phyloP scores from a whole-genome alignment of 768 basidiomycete genomes.

The Amyloporia xantha region DNA sequence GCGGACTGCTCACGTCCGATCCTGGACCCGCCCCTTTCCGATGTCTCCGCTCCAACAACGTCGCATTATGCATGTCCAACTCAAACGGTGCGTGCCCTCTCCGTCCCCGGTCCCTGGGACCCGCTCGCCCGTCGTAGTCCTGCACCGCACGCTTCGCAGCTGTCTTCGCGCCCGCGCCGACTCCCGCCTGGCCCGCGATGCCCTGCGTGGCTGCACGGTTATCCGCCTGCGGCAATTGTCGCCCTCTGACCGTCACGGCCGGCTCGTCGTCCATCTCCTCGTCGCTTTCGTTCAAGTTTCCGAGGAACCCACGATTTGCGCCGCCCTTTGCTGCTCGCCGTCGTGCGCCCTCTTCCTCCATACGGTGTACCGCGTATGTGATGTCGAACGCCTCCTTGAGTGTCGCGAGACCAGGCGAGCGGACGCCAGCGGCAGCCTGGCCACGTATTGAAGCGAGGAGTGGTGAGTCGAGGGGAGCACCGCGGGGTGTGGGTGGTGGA shows the following conservation, averaged over 20 bases:
- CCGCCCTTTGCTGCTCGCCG: slow-evolving; percentile 79
- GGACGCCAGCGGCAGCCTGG: slow-evolving; percentile 41
- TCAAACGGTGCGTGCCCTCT: slow-evolving; percentile 50
- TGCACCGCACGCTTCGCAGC: slow-evolving; percentile 22
- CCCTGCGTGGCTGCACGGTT: background rate
- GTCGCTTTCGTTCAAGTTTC: slow-evolving; percentile 90
- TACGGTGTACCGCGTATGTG: slow-evolving; percentile 97
- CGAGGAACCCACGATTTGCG: slow-evolving; percentile 75
- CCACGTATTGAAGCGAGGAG: slow-evolving; percentile 69
- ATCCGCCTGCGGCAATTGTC: slow-evolving; percentile 7
- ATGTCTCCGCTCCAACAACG: slow-evolving; percentile 72
- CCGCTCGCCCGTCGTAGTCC: slow-evolving; percentile 59
- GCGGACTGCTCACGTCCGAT: slow-evolving; percentile 11
- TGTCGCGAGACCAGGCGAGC: slow-evolving; percentile 85
- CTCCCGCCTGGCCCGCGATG: slow-evolving; percentile 20
- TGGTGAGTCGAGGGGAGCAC: slow-evolving; percentile 73
- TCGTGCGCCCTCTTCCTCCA: slow-evolving; percentile 97
- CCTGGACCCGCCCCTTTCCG: slow-evolving; percentile 24
- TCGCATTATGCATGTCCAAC: slow-evolving; percentile 81
- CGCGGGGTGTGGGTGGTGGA: slow-evolving; percentile 53
- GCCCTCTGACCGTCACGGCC: slow-evolving; percentile 28
- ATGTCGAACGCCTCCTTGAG: slow-evolving; percentile 99
- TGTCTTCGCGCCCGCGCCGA: slow-evolving; percentile 25
- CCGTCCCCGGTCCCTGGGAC: slow-evolving; percentile 52
- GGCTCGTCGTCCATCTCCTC: slow-evolving; percentile 57